Evolutionary conservation across 2,329 filamentous ascomycete species (phyloP), one percentile per base, ranked within the genome.

Genomic region (Colletotrichum liaoningense): DNA sequence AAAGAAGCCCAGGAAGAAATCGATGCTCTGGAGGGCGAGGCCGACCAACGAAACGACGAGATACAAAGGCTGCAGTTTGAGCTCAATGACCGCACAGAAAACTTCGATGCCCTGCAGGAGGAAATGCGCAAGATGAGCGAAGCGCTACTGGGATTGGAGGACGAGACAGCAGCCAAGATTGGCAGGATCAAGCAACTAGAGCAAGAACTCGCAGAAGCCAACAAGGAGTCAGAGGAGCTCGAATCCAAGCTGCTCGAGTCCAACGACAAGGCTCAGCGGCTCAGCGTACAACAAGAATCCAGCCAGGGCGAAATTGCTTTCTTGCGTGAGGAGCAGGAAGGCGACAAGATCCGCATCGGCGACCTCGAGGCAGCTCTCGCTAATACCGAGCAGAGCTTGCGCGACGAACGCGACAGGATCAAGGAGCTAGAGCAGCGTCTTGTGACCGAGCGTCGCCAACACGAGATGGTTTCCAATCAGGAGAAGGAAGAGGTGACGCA

Each of bases 401-500:
- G 93, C 69, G 95, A 97, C 64, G 95, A 98, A 82, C 93, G 93
- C 82, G 95, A 98, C 74, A 92, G 91, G 59, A 87, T 88, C 22
- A 88, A 86, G 78, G 93, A 95, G 77, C 86, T 95, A 33, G 93
- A 95, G 78, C 89, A 92, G 75, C 91, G 93, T n/a, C 88, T 98
- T 28, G 88, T 90, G 26, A 91, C 93, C 70, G 97, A 98, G 84
- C 88, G 95, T 69, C 90, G 93, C 76, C 96, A 98, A 83, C 91
- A 94, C 57, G 96, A 98, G 81, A 90, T 95, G 62, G 90, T 98
- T 67, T 94, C 95, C 59, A 93, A 91, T 79, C 92, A 94, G 79
- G 95, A 98, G 84, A 98, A 98, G 85, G 94, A 97, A 80, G 96
- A 98, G 80, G 94, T 97, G 64, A 95, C 98, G 84, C 94, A 96